A percentile compares a stretch with the other conserved stretches of the same genome.
Conservation (phyloP, 495 filamentous ascomycete species). For the Podospora pseudopauciseta region DNA sequence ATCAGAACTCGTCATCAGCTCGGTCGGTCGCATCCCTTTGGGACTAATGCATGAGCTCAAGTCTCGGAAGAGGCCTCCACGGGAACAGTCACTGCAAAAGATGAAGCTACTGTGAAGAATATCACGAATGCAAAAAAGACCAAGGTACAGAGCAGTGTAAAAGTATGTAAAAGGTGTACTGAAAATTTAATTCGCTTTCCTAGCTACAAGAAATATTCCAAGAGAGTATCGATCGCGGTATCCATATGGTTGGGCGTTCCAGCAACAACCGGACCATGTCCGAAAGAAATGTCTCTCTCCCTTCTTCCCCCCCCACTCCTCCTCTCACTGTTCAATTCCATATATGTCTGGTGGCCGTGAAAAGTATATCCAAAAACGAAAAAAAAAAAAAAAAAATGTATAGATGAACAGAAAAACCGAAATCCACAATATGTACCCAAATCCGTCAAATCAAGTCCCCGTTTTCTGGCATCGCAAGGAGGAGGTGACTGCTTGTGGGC, state of each 20-base stretch:
- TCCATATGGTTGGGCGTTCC: slow-evolving; percentile 6
- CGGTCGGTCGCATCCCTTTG: background rate
- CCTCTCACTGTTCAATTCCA: background rate
- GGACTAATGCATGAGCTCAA: background rate
- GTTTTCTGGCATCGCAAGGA: background rate
- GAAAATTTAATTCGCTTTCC: background rate
- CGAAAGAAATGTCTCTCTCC: background rate
- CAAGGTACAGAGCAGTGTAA: background rate
- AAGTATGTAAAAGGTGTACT: background rate
- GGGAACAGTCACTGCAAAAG: background rate
- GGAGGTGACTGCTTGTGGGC: background rate
- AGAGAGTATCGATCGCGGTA: background rate
- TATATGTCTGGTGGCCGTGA: background rate
- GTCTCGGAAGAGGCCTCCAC: background rate
- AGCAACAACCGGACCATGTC: background rate
- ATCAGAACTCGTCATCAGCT: background rate
- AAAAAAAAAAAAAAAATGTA: background rate
- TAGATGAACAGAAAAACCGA: background rate
- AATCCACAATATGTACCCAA: background rate
- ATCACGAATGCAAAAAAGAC: background rate
- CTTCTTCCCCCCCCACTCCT: background rate
- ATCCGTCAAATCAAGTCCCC: background rate
- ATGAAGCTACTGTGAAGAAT: background rate
- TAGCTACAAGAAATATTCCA: slow-evolving; percentile 4
- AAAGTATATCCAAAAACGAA: background rate